These are phyloP conservation scores for Pholiota conissans DNA, from an alignment of 768 basidiomycete species.

Conservation along the genomic window DNA sequence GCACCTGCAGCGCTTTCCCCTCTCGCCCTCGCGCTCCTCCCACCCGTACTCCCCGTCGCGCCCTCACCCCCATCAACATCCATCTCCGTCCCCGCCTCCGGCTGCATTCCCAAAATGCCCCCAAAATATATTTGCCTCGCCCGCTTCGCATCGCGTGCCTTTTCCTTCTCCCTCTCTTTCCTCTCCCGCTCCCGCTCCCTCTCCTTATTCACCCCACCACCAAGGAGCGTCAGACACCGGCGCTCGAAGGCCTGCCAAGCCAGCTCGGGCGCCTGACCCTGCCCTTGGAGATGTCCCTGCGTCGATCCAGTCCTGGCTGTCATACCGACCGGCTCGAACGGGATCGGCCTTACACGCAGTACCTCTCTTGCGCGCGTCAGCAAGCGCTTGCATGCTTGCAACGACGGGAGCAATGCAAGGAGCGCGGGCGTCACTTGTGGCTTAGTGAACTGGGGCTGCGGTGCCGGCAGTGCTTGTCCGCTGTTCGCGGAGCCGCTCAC, in stretches of 20 bases:
- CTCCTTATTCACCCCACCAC: slow-evolving; percentile 6
- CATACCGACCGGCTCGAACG: slow-evolving; percentile 16
- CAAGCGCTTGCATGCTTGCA: slow-evolving; percentile 24
- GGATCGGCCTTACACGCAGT: slow-evolving; percentile 23
- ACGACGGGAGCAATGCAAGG: slow-evolving; percentile 33
- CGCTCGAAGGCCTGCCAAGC: slow-evolving; percentile 18
- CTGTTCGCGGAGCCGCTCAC: slow-evolving; percentile 2
- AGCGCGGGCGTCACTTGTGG: slow-evolving; percentile 33
- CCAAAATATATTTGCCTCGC: slow-evolving; percentile 23
- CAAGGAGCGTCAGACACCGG: slow-evolving; percentile 15
- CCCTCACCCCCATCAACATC: slow-evolving; percentile 6
- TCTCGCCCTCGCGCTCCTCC: background rate
- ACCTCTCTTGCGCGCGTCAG: slow-evolving; percentile 25
- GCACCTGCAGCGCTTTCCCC: background rate
- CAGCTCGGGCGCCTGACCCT: background rate
- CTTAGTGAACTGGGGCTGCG: slow-evolving; percentile 8
- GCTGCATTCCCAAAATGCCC: slow-evolving; percentile 14
- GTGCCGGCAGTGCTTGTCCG: background rate
- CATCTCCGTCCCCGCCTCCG: slow-evolving; percentile 9
- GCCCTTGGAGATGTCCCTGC: background rate
- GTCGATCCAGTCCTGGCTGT: no score
- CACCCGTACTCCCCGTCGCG: background rate
- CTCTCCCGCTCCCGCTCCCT: slow-evolving; percentile 16
- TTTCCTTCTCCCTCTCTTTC: slow-evolving; percentile 20
- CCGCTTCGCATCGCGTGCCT: slow-evolving; percentile 20